phyloP scores from a whole-genome alignment of 176 grass and related monocot genomes.

The Chloris gayana region DNA sequence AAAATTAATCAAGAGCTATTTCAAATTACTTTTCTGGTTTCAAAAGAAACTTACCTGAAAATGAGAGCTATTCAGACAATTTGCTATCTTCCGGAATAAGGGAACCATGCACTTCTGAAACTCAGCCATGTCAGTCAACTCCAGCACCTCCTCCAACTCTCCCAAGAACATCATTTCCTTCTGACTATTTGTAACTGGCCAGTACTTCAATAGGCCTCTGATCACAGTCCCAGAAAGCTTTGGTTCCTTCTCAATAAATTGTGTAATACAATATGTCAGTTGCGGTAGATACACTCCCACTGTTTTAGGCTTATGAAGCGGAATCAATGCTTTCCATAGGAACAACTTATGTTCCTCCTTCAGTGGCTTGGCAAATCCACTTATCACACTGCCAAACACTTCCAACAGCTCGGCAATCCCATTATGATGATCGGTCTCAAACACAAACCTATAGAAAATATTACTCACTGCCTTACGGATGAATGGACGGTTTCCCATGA shows the following conservation, averaged over 20 bases:
- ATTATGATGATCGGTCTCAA: constrained; percentile 79
- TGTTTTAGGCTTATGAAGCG: constrained; percentile 77
- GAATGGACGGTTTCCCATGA: constrained; percentile 82
- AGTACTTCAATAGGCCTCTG: constrained; percentile 84
- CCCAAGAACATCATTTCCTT: constrained; percentile 99
- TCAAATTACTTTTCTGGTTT: constrained; percentile 26
- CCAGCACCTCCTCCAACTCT: constrained; percentile 89
- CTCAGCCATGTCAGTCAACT: constrained; percentile 74
- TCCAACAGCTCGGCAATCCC: constrained; percentile 86
- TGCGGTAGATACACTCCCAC: constrained; percentile 79
- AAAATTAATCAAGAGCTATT: not conserved
- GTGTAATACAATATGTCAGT: constrained; percentile 85
- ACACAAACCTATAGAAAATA: constrained; percentile 81
- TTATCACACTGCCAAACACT: constrained; percentile 88
- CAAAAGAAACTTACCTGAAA: constrained; percentile 66
- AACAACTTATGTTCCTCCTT: constrained; percentile 96
- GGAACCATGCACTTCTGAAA: constrained; percentile 93
- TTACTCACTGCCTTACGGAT: constrained; percentile 89
- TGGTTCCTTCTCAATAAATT: constrained; percentile 92
- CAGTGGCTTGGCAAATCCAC: constrained; percentile 86
- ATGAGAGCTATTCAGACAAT: constrained; percentile 90
- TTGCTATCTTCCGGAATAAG: constrained; percentile 67
- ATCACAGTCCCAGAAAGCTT: constrained; percentile 80
- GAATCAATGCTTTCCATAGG: constrained; percentile 77
- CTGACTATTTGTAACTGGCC: constrained; percentile 90